phyloP scores from a whole-genome alignment of 2,329 filamentous ascomycete genomes.

The Trichoderma koningiopsis region DNA sequence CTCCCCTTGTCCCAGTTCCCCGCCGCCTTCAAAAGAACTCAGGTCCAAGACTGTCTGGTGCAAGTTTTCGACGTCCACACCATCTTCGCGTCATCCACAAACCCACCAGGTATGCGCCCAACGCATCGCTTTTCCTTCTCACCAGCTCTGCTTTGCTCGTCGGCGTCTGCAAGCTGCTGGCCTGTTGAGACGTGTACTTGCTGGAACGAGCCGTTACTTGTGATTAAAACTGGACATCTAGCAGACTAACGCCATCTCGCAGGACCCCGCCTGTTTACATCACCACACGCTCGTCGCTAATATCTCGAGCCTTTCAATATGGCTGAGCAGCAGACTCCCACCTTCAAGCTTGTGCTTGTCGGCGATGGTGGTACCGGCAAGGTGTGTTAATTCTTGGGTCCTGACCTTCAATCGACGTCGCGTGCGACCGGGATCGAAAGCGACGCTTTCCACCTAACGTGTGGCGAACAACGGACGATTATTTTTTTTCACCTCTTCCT shows the following conservation, averaged over 20 bases:
- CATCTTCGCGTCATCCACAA: conserved; percentile 36
- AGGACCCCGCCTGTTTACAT: conserved; percentile 54
- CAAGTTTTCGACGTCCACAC: conserved; percentile 42
- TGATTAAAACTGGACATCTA: conserved; percentile 16
- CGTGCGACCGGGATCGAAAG: conserved; percentile 41
- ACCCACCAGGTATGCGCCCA: conserved; percentile 29
- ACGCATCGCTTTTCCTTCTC: background rate
- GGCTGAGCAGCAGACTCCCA: conserved; percentile 65
- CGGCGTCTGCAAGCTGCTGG: background rate
- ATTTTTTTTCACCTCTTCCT: conserved; percentile 24
- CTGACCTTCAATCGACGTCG: conserved; percentile 10
- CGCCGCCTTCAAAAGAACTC: conserved; percentile 47
- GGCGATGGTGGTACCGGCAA: conserved; percentile 99
- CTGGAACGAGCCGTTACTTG: conserved; percentile 6
- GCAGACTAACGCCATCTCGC: conserved; percentile 39
- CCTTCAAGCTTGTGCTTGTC: conserved; percentile 99
- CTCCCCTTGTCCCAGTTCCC: conserved; percentile 43
- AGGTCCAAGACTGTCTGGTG: conserved; percentile 39
- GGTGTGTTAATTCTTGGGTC: conserved; percentile 55
- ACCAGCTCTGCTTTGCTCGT: background rate
- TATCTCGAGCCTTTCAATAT: conserved; percentile 52
- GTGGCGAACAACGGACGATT: conserved; percentile 19
- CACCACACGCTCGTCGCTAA: conserved; percentile 34
- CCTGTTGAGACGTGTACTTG: background rate
- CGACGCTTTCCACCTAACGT: conserved; percentile 15